phyloP scores from a whole-genome alignment of 2,329 filamentous ascomycete species.

The Paracamarosporium sp. region DNA sequence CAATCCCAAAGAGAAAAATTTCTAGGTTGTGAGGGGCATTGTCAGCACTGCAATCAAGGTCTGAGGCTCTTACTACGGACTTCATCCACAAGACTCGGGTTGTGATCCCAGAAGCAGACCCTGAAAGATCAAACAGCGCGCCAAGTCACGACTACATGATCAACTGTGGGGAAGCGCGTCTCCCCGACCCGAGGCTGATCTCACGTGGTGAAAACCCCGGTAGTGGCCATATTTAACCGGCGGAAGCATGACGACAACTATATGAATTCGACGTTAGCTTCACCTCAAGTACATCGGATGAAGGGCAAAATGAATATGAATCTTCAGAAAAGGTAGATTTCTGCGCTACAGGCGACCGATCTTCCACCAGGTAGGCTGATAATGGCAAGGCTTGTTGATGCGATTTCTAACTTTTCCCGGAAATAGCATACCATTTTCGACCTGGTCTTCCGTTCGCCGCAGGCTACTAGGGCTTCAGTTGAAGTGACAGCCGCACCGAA shows the following conservation, averaged over 20 bases:
- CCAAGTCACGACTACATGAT: background rate
- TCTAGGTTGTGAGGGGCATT: background rate
- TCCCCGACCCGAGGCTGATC: constrained; percentile 3
- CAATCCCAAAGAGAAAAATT: no score
- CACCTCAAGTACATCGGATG: constrained; percentile 19
- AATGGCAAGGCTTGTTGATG: background rate
- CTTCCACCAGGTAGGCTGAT: background rate
- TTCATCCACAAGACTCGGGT: background rate
- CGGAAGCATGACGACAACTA: constrained; percentile 20
- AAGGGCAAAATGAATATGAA: constrained; percentile 14
- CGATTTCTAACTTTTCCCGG: background rate
- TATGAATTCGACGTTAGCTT: constrained; percentile 14
- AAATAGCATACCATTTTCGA: background rate
- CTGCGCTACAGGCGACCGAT: background rate
- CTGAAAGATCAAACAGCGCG: background rate
- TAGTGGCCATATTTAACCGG: constrained; percentile 27
- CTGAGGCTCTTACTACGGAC: background rate
- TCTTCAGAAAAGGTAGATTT: background rate
- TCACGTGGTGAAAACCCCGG: constrained; percentile 11
- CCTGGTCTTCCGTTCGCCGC: background rate
- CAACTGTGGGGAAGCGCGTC: background rate
- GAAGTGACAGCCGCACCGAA: constrained; percentile 11
- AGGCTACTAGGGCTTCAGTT: background rate
- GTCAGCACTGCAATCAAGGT: no score
- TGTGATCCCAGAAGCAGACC: background rate